Evolutionary conservation across 345 rosid genomes (phyloP), one percentile per base, ranked within the genome.

Genomic region (Melastoma malabathricum): DNA sequence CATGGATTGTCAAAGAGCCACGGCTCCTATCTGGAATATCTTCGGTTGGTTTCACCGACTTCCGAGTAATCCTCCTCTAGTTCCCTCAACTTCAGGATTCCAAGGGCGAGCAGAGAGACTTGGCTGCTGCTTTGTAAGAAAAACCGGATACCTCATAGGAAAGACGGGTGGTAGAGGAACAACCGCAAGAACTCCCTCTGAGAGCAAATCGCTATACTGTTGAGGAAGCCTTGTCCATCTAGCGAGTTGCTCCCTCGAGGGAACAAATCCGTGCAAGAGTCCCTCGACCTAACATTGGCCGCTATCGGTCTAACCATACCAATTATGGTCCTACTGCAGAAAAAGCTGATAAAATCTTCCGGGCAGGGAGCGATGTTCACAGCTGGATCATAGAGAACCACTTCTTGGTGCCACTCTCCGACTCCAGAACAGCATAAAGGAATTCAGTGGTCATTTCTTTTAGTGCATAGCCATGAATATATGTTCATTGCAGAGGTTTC

Each of bases 1-100:
- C 55, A 54, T 81, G 46, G 97, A 84, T 23, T 89, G 98, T 22
- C 98, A 92, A 63, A 84, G 98, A 92, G 90, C 95, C 29, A 16
- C 27, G 31, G 17, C 4, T 31, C 19, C 16, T 8, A 22, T 23
- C 18, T 46, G 22, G 14, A 13, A 18, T 15, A 15, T 17, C 39
- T 38, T n/a, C 14, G 6, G 6, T 27, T 27, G 31, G 6, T 6
- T 27, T 27, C 6, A 6, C 31, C 6, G 31, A 27, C 6, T 27
- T 27, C 72, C 82, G 31, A 72, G 83, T 78, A 90, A 86, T 75
- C 80, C 92, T 47, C 83, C 79, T 0, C 63, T 83, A 18, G 79
- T 69, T 62, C 83, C 87, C n/a, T 15, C 72, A 77, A 63, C 66
- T 57, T 16, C 17, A 29, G 52, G 43, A 69, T 15, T 19, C 70